These are phyloP conservation scores for Spathaspora passalidarum DNA, from an alignment of 805 yeast species.

Conservation along the genomic window DNA sequence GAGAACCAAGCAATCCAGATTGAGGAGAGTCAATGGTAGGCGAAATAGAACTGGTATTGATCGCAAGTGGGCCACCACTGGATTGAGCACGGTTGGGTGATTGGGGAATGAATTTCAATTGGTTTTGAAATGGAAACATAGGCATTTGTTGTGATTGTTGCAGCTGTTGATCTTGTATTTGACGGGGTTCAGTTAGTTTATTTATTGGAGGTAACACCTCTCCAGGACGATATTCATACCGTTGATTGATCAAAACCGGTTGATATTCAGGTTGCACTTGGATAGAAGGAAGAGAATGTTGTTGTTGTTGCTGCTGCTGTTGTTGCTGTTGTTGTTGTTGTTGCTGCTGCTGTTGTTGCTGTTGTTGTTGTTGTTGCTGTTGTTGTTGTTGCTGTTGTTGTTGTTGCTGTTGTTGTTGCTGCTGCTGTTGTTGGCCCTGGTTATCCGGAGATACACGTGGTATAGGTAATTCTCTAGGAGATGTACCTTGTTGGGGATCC, in stretches of 20 bases:
- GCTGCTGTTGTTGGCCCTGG: too few species aligned
- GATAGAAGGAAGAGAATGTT: constrained; percentile 1
- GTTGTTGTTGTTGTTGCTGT: constrained; percentile 1
- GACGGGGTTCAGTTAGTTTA: not conserved
- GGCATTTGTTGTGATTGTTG: not conserved
- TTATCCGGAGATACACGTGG: not conserved
- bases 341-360: not conserved
- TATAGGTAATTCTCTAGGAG: too few species aligned
- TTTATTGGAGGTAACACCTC: not conserved
- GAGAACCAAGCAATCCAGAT: not conserved
- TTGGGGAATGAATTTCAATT: constrained; percentile 4
- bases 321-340: not conserved
- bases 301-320: not conserved
- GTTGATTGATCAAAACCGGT: not conserved
- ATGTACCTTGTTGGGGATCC: not conserved
- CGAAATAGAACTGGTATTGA: not conserved
- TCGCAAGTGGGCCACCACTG: not conserved
- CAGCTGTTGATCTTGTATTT: not conserved
- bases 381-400: not conserved
- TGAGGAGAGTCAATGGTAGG: not conserved
- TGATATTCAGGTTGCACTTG: constrained; percentile 5
- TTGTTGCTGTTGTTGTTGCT: constrained; percentile 1
- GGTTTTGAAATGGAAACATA: constrained; percentile 7
- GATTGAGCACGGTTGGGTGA: not conserved
- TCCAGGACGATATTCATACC: not conserved